A percentile compares a stretch with the other conserved stretches of the same genome.
Evolutionary conservation across 345 rosid species (phyloP).

Genomic region (Cochlearia excelsa): DNA sequence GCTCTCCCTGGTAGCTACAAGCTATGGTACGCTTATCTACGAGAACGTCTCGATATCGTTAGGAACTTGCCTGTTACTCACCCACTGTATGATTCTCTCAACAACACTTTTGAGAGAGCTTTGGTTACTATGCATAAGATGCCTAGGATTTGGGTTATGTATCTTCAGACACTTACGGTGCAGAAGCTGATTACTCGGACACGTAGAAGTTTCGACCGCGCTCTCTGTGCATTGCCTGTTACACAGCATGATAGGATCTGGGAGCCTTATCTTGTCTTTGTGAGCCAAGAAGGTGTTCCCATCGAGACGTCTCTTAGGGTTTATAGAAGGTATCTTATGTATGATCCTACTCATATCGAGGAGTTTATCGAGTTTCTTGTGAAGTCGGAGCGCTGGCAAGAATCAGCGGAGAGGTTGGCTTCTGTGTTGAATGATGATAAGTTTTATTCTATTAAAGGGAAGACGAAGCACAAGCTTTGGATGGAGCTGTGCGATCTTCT

Average conservation of each 20-base stretch:
- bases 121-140: constrained; percentile 91
- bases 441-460: constrained; percentile 79
- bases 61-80: constrained; percentile 65
- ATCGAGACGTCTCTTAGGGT: constrained; percentile 91
- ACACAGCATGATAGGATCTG: constrained; percentile 91
- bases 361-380: constrained; percentile 87
- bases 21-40: constrained; percentile 79
- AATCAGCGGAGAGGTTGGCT: constrained; percentile 79
- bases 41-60: constrained; percentile 73
- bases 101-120: constrained; percentile 88
- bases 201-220: constrained; percentile 68
- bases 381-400: constrained; percentile 86
- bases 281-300: constrained; percentile 78
- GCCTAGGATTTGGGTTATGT: constrained; percentile 92
- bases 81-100: constrained; percentile 64
- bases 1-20: constrained; percentile 94
- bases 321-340: constrained; percentile 89
- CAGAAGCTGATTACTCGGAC: constrained; percentile 65
- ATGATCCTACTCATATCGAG: constrained; percentile 88
- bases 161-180: constrained; percentile 53
- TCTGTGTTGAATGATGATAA: constrained; percentile 85
- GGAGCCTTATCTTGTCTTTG: constrained; percentile 85
- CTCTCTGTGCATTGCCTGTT: constrained; percentile 84
- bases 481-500: constrained; percentile 88
- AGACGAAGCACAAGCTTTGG: constrained; percentile 88